A percentile compares a stretch with the other conserved stretches of the same genome.
phyloP scores from a whole-genome alignment of 2,329 filamentous ascomycete species.

The Claviceps humidiphila region DNA sequence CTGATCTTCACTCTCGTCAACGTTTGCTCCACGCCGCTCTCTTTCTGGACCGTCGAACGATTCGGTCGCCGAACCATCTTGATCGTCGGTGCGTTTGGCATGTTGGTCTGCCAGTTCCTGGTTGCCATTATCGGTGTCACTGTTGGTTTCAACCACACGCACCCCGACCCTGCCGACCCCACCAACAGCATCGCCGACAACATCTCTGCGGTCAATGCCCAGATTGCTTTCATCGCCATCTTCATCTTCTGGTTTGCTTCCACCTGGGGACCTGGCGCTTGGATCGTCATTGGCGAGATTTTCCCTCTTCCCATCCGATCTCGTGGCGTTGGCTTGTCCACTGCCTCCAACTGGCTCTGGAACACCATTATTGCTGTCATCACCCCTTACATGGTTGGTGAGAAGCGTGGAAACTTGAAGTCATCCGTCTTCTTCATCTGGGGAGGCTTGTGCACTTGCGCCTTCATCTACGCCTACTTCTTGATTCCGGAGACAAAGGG shows the following conservation, averaged over 20 bases:
- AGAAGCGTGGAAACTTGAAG: slow-evolving; percentile 49
- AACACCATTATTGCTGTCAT: slow-evolving; percentile 62
- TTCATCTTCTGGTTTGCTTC: slow-evolving; percentile 89
- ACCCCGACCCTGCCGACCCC: slow-evolving; percentile 30
- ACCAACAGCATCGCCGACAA: slow-evolving; percentile 33
- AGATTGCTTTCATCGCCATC: slow-evolving; percentile 81
- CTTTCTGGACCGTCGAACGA: slow-evolving; percentile 75
- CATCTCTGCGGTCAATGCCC: slow-evolving; percentile 46
- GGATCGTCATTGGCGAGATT: slow-evolving; percentile 79
- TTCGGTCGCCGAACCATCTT: slow-evolving; percentile 72
- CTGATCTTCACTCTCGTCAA: slow-evolving; percentile 83
- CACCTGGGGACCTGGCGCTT: slow-evolving; percentile 75
- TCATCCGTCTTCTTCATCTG: slow-evolving; percentile 65
- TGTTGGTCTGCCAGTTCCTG: slow-evolving; percentile 79
- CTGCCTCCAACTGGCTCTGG: slow-evolving; percentile 86
- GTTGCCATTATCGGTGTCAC: slow-evolving; percentile 64
- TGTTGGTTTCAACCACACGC: slow-evolving; percentile 38
- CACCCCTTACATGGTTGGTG: slow-evolving; percentile 57
- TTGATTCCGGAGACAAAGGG: slow-evolving; percentile 64
- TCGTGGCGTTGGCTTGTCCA: slow-evolving; percentile 74
- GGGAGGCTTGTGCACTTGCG: slow-evolving; percentile 50
- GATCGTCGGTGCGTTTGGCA: slow-evolving; percentile 64
- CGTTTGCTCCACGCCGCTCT: slow-evolving; percentile 71
- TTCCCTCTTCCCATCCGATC: slow-evolving; percentile 83
- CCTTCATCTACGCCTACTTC: slow-evolving; percentile 57